phyloP scores from a whole-genome alignment of 305 asterid genomes.

The Rubia peregrina region DNA sequence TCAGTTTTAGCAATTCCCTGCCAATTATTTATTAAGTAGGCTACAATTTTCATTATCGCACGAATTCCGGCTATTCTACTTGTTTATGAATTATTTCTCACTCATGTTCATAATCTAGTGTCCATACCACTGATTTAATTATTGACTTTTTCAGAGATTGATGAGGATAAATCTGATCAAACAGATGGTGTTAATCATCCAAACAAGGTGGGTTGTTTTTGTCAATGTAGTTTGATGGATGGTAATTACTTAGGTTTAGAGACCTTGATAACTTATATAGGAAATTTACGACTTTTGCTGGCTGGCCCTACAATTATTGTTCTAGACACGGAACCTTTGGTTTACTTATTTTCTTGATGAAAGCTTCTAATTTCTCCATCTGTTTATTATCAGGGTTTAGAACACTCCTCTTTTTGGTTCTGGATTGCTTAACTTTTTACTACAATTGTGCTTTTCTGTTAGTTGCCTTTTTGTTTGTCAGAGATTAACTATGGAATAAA shows the following conservation, averaged over 20 bases:
- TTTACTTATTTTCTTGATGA: background rate
- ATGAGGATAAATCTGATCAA: conserved; percentile 3
- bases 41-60: background rate
- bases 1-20: background rate
- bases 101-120: background rate
- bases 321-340: background rate
- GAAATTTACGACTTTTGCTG: background rate
- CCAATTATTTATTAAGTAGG: background rate
- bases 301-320: background rate
- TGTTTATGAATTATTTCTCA: background rate
- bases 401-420: background rate
- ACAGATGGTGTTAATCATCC: background rate
- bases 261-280: background rate
- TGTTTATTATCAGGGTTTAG: background rate
- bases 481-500: background rate
- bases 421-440: background rate
- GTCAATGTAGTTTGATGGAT: background rate
- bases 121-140: background rate
- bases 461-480: background rate
- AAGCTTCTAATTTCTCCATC: background rate
- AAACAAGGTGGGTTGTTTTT: conserved; percentile 11
- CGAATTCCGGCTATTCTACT: background rate
- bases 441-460: background rate
- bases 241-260: background rate
- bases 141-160: conserved; percentile 6